Evolutionary conservation across 2,329 filamentous ascomycete genomes (phyloP), one percentile per base, ranked within the genome.

Genomic region (Hymenoscyphus fraxineus): DNA sequence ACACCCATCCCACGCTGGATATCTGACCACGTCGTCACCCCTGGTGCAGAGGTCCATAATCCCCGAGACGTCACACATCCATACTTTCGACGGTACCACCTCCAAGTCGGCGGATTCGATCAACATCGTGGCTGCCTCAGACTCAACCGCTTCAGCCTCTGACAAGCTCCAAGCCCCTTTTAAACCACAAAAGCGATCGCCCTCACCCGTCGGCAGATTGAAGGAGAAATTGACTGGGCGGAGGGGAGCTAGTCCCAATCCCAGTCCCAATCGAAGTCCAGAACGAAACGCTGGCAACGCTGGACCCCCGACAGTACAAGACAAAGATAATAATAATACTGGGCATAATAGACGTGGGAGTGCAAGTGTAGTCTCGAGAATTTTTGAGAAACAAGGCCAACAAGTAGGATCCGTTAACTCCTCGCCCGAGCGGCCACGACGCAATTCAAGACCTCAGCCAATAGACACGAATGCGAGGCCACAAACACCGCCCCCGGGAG

Each of bases 151-250:
- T 10, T 63, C 67, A 71, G 75, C 76, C 59, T 77, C 77, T 57
- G 77, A 63, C 35, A 68, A 72, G 65, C 79, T 80, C 66, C 80
- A 76, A 69, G 78, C 76, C 63, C 80, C 79, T 58, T 73, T 76
- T 70, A 78, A 79, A 65, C 74, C 77, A 57, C 78, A 79, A 67
- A 83, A 83, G 69, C 84, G 89, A 65, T 86, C 86, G 31, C 81
- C 85, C 22, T 93, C 92, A 10, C 89, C 90, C 12, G 86, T 84
- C 60, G 85, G 87, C 72, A 91, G 88, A 73, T 80, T 94, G 66
- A 89, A 85, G 75, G 87, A 88, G 73, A 89, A 88, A 13, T 92
- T 95, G 72, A 84, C 79, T 65, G 79, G 82, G 27, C 67, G 67
- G 54, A 68, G 68, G 47, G 78, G 72, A 66, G 72, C 76, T 35